Base-by-base conservation (phyloP, 805 yeast genomes). In the Wickerhamiella vanderwaltii region DNA sequence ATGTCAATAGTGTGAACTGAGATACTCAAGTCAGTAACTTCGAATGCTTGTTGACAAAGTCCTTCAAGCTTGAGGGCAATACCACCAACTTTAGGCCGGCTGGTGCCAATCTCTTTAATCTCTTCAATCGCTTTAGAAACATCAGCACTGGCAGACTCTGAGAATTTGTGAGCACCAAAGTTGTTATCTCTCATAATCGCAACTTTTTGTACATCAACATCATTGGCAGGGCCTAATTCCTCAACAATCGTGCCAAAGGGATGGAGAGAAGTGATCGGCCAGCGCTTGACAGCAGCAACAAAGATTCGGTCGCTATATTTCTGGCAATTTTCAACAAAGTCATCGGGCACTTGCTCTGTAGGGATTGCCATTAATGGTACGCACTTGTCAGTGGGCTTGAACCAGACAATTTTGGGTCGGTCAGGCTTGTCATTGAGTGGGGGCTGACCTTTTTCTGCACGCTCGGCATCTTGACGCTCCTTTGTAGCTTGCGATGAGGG, bases 231-330 rank as follows among this genome's bases (percentile, higher is more conserved):
- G 18, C 98, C 98, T 47, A 91, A 66, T 51, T 82, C 83, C 35
- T 87, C 81, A 19, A 88, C 79, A 44, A 91, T 66, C 23, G 95
- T 86, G 53, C 98, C 98, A 57, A 91, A 91, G 4, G 98, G 98
- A 66, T 91, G 98, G 60, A 91, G 71, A 0, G 97, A 88, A 7
- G 98, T 91, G 61, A 91, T 91, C 56, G 98, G 98, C 98, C 98
- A 91, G 61, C 98, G 79, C 60, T 91, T 91, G 55, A 91, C 88
- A 1, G 94, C 81, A 0, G 97, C 96, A 47, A 91, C 88, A 57
- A 88, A 91, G 39, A 87, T 64, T 52, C 79, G 82, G 56, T 83
- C 75, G 0, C 82, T 69, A 54, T 91, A 91, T 39, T 69, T 70
- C 43, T 82, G 93, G 50, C 86, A 94, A 52, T 85, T 86, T 51